Evolutionary conservation across 495 filamentous ascomycete genomes (phyloP).

Genomic region (Talaromyces ruber): DNA sequence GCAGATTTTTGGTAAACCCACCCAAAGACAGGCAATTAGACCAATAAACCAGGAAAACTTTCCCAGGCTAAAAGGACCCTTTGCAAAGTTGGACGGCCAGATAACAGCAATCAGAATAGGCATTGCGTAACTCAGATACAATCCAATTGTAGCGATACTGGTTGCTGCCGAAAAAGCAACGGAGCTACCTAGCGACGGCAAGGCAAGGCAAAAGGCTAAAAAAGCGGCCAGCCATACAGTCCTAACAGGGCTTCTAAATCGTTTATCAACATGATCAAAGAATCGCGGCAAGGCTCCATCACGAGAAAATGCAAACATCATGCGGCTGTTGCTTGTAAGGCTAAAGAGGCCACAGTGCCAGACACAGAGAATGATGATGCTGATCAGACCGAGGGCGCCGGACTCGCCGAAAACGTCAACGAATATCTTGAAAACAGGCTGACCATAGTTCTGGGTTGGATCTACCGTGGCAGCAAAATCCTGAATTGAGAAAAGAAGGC

Average conservation of each 20-base stretch:
- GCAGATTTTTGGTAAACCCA: background rate
- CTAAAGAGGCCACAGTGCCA: slow-evolving; percentile 54
- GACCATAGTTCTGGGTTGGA: slow-evolving; percentile 22
- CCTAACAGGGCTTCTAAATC: slow-evolving; percentile 25
- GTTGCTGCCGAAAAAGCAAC: slow-evolving; percentile 57
- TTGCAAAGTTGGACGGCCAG: slow-evolving; percentile 32
- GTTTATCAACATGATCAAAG: slow-evolving; percentile 22
- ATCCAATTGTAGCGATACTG: slow-evolving; percentile 54
- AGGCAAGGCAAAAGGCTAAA: slow-evolving; percentile 48
- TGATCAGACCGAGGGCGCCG: slow-evolving; percentile 47
- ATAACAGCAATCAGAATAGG: slow-evolving; percentile 51
- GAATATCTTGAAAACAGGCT: slow-evolving; percentile 51
- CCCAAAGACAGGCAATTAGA: slow-evolving; percentile 41
- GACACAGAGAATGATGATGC: slow-evolving; percentile 50
- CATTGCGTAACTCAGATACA: slow-evolving; percentile 57
- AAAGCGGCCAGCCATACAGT: slow-evolving; percentile 50
- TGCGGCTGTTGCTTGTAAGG: slow-evolving; percentile 51
- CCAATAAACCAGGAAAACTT: slow-evolving; percentile 44
- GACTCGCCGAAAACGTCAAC: slow-evolving; percentile 46
- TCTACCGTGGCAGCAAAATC: slow-evolving; percentile 38
- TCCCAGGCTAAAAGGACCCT: slow-evolving; percentile 51
- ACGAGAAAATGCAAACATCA: slow-evolving; percentile 55
- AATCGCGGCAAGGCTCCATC: slow-evolving; percentile 37
- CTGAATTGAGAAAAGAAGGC: slow-evolving; percentile 52
- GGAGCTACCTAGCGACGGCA: slow-evolving; percentile 50